Evolutionary conservation across 306 rosid genomes (phyloP), one percentile per base, ranked within the genome.

Genomic region (Cucumis hystrix): DNA sequence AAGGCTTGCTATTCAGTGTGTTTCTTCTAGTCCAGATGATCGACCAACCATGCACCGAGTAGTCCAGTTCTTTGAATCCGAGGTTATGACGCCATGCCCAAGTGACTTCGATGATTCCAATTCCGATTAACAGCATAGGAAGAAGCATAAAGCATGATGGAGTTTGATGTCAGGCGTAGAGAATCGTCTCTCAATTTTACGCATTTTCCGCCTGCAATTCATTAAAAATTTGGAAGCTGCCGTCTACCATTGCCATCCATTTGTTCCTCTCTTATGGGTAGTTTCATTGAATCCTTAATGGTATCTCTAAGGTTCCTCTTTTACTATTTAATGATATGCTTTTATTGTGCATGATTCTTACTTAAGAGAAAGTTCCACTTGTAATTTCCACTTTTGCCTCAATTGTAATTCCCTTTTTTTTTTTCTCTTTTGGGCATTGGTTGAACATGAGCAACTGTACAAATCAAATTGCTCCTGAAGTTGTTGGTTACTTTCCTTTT

Each of bases 31-130:
- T 88, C 93, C 99, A 39, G 97, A 92, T 59, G 99, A 92, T 78
- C 93, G 97, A 40, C 99, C 97, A 41, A 90, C 97, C 8, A 95
- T 95, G 99, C 99, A 95, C 78, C 86, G 97, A 83, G 97, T 95
- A 69, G 93, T 92, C 77, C 97, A 95, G 89, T 69, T 92, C 73
- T 92, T 95, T 74, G 99, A 95, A 84, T 87, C 99, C 18, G 99
- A 95, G 87, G 97, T 95, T 70, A 86, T 89, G 91, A 90, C 99
- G 43, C 99, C 99, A 5, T 92, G 97, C 90, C 99, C 96, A 76
- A 92, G 99, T 74, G 97, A 95, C 80, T 95, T 90, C 80, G 92
- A 89, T 20, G 99, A 92, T 83, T 92, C 98, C 65, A 88, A 67
- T 84, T 89, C 97, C 13, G 99, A 95, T 20, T 95, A 83, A 84